A percentile compares a stretch with the other conserved stretches of the same genome.
These are phyloP conservation scores for Waitea zeae DNA, from an alignment of 1,284 basidiomycete species.

Conservation along the genomic window DNA sequence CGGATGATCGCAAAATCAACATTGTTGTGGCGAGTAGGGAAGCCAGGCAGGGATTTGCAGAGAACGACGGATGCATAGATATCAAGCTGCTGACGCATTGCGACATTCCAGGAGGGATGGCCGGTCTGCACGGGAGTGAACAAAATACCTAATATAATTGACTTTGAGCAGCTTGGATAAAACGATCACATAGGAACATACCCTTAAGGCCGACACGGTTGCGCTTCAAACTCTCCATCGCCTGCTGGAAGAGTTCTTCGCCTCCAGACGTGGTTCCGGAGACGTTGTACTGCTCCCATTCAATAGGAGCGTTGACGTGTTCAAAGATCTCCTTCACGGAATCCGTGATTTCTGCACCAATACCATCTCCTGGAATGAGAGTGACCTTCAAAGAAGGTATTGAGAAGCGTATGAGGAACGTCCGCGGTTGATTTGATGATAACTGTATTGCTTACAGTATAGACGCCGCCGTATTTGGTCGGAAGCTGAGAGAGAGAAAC, in stretches of 20 bases:
- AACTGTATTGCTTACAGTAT: conserved; percentile 47
- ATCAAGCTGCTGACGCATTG: conserved; percentile 98
- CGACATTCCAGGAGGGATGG: conserved; percentile 99
- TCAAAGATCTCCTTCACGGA: conserved; percentile 99
- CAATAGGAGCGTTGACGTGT: conserved; percentile 93
- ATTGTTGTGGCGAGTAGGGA: conserved; percentile 90
- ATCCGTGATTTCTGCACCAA: conserved; percentile 94
- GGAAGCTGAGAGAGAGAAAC: conserved; percentile 39
- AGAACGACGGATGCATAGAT: conserved; percentile 98
- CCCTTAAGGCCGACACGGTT: conserved; percentile 99
- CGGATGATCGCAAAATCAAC: conserved; percentile 99
- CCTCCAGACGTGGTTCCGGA: conserved; percentile 91
- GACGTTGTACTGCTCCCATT: conserved; percentile 98
- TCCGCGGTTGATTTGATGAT: conserved; percentile 11
- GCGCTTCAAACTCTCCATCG: conserved; percentile 91
- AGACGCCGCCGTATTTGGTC: conserved; percentile 91
- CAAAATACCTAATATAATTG: conserved; percentile 63
- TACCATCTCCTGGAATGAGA: conserved; percentile 91
- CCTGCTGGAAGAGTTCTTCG: conserved; percentile 92
- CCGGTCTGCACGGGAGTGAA: conserved; percentile 95
- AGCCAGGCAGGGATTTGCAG: conserved; percentile 96
- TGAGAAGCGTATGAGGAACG: too few relatives aligned
- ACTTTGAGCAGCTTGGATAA: not conserved
- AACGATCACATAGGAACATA: conserved; percentile 18
- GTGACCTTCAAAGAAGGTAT: conserved; percentile 55